These are phyloP conservation scores for Capsicum rhomboideum DNA, from an alignment of 257 asterid genomes.

Conservation along the genomic window DNA sequence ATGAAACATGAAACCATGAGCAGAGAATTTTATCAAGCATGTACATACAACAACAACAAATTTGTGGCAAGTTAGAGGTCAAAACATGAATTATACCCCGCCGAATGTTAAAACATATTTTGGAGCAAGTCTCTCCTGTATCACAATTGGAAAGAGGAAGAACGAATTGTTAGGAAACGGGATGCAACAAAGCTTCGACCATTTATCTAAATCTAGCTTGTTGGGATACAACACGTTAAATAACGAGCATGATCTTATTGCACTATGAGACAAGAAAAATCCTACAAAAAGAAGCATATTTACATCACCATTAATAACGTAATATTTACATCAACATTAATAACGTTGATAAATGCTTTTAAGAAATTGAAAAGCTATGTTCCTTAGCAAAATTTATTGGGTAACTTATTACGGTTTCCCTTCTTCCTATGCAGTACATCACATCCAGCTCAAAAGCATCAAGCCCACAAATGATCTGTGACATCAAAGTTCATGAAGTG, in stretches of 20 bases:
- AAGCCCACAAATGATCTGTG: neutral
- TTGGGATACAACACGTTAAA: neutral
- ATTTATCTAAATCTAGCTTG: neutral
- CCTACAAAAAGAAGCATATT: neutral
- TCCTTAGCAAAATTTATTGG: neutral
- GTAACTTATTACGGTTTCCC: neutral
- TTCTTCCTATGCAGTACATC: neutral
- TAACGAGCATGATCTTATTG: neutral
- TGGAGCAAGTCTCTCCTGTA: neutral
- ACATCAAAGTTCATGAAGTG: neutral
- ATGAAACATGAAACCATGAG: neutral
- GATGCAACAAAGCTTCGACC: neutral
- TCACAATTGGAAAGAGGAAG: neutral
- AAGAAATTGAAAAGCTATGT: neutral
- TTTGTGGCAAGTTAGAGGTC: neutral
- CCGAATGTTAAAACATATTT: neutral
- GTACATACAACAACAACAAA: neutral
- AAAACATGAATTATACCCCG: neutral
- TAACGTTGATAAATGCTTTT: neutral
- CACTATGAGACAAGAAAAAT: neutral
- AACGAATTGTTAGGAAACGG: neutral
- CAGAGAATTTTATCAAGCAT: neutral
- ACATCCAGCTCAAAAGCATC: neutral
- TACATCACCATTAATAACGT: neutral
- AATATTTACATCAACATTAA: neutral